Conservation (phyloP, 225 moss, liverwort and hornwort species). For the Pleurozium schreberi region DNA sequence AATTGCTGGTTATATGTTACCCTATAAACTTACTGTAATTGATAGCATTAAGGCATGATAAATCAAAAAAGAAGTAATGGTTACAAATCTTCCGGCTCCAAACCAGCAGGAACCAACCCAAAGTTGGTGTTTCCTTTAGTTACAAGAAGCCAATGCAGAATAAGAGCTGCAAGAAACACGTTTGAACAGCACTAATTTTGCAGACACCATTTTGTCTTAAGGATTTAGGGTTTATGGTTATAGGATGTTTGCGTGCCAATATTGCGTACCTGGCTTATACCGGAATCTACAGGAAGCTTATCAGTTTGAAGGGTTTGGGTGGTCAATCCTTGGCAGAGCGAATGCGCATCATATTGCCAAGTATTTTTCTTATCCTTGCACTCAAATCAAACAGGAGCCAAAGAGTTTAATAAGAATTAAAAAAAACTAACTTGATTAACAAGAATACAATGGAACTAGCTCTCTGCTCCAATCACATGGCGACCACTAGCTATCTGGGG, state of each 20-base stretch:
- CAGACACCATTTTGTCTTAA: background rate
- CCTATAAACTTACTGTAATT: background rate
- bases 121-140: background rate
- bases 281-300: slow-evolving; percentile 27
- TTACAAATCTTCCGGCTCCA: background rate
- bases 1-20: background rate
- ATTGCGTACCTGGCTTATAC: slow-evolving; percentile 49
- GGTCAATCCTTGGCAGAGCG: slow-evolving; percentile 35
- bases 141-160: background rate
- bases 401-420: background rate
- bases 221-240: too few species aligned
- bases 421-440: background rate
- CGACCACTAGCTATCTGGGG: background rate
- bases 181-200: background rate
- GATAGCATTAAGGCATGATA: background rate
- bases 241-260: background rate
- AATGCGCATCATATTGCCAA: slow-evolving; percentile 34
- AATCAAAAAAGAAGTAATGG: background rate
- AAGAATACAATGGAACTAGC: background rate
- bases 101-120: background rate
- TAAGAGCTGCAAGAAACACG: background rate
- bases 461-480: background rate
- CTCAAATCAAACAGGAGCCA: background rate
- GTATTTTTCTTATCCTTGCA: slow-evolving; percentile 38
- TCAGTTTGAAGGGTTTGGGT: slow-evolving; percentile 42